Evolutionary conservation across 2,329 filamentous ascomycete genomes (phyloP), one percentile per base, ranked within the genome.

Genomic region (Phialophora chinensis): DNA sequence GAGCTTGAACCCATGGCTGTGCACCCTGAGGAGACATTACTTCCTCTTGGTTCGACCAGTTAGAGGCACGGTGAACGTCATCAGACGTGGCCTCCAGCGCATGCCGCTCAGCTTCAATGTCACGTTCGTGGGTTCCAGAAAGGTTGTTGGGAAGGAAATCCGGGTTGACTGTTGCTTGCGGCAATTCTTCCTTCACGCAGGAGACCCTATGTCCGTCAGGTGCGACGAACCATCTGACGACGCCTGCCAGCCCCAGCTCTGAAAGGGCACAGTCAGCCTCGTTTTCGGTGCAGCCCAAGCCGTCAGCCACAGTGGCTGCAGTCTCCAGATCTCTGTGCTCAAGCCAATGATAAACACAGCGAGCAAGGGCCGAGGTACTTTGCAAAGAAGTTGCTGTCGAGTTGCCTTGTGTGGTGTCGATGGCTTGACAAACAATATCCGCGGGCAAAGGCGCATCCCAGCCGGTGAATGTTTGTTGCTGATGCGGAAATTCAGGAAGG

Each of bases 281-380:
- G 25, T n/a, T 5, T 12, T 23, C 4, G n/a, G 12, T 33, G 25
- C 49, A 52, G 20, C 49, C 49, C 23, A 52, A 17, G 20, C 4
- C 12, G 1, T 17, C 49, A 27, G 49, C 49, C 55, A 23, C n/a
- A 27, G 2, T 25, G 4, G 14, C 5, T 2, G 1, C n/a, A 14
- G 12, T 2, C 20, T n/a, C 25, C 11, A 8, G 2, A 29, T 20
- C 25, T 29, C n/a, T 27, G 12, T 49, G n/a, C 33, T 20, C 20
- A 10, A 59, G 8, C 23, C 27, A 20, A 27, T 38, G 29, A 44
- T 61, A 20, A 4, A 61, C 29, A 29, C 49, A 52, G n/a, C 44
- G 58, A 27, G 47, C 58, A 14, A 61, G 58, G 23, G 49, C 58
- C 3, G 58, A 35, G 4, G 44, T 53, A 25, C 31, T 27, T 8